These are phyloP conservation scores for Pleurotus tuber-regium DNA, from an alignment of 768 basidiomycete species.

Conservation along the genomic window DNA sequence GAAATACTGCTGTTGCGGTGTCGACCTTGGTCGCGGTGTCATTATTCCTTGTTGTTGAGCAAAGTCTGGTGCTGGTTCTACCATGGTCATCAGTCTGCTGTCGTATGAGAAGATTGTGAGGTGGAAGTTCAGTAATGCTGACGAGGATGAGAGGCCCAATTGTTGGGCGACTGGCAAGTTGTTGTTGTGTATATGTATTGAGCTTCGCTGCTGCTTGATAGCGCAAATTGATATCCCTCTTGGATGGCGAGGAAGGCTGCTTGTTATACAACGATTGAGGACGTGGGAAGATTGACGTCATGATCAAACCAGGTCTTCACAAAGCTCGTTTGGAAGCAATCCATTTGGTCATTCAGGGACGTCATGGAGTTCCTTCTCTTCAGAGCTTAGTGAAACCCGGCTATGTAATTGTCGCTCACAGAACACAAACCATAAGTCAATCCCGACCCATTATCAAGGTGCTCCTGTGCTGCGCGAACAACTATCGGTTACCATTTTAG, in stretches of 20 bases:
- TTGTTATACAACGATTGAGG: neutral
- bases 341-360: neutral
- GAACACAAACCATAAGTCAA: no score
- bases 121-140: no score
- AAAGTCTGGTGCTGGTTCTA: neutral
- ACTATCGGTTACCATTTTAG: no score
- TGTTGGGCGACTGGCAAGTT: no score
- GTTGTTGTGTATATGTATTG: no score
- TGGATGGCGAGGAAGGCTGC: neutral
- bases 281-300: neutral
- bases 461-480: no score
- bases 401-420: no score
- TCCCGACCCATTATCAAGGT: no score
- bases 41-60: neutral
- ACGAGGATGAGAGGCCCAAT: no score
- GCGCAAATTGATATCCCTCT: no score
- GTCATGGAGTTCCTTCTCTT: neutral
- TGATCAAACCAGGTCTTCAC: neutral
- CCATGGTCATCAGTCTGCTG: neutral
- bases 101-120: neutral
- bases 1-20: neutral
- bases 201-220: no score
- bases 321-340: neutral
- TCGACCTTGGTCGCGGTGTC: neutral
- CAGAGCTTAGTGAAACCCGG: neutral